Conservation (phyloP, 2,329 filamentous ascomycete genomes). For the Pseudodiploospora longispora region DNA sequence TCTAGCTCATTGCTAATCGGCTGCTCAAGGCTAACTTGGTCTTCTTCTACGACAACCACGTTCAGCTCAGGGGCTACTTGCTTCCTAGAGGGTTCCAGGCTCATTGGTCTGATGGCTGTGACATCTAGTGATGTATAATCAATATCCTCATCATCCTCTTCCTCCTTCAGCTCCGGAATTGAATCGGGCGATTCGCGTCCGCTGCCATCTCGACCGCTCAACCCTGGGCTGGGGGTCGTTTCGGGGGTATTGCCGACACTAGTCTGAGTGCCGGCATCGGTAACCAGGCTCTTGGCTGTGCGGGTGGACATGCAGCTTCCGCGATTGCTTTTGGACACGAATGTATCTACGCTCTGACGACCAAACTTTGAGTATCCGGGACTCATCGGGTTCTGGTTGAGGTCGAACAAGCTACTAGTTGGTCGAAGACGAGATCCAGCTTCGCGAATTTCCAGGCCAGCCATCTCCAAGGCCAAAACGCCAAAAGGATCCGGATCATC, state of each 20-base stretch:
- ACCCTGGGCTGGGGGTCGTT: slow-evolving; percentile 46
- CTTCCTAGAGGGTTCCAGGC: slow-evolving; percentile 29
- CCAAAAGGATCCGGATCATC: slow-evolving; percentile 91
- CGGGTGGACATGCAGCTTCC: slow-evolving; percentile 69
- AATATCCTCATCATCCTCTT: slow-evolving; percentile 18
- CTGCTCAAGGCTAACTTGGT: slow-evolving; percentile 14
- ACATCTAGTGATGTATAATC: slow-evolving; percentile 54
- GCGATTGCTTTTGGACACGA: slow-evolving; percentile 50
- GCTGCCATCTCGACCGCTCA: slow-evolving; percentile 42
- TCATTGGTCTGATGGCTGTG: slow-evolving; percentile 39
- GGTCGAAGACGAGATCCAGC: slow-evolving; percentile 67
- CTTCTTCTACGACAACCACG: slow-evolving; percentile 13
- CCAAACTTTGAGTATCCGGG: slow-evolving; percentile 53
- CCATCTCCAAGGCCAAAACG: slow-evolving; percentile 81
- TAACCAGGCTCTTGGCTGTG: slow-evolving; percentile 63
- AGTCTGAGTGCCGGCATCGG: slow-evolving; percentile 60
- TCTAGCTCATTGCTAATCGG: slow-evolving; percentile 18
- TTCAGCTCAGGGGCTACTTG: slow-evolving; percentile 11
- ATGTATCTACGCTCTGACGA: slow-evolving; percentile 63
- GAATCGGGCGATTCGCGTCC: slow-evolving; percentile 33
- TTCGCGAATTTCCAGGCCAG: slow-evolving; percentile 82
- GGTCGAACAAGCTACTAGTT: slow-evolving; percentile 73
- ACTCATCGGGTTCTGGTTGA: slow-evolving; percentile 67
- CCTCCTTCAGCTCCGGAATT: slow-evolving; percentile 15
- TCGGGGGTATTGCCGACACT: slow-evolving; percentile 43